phyloP scores from a whole-genome alignment of 208 protist genomes.

The Trichomonas tenax region DNA sequence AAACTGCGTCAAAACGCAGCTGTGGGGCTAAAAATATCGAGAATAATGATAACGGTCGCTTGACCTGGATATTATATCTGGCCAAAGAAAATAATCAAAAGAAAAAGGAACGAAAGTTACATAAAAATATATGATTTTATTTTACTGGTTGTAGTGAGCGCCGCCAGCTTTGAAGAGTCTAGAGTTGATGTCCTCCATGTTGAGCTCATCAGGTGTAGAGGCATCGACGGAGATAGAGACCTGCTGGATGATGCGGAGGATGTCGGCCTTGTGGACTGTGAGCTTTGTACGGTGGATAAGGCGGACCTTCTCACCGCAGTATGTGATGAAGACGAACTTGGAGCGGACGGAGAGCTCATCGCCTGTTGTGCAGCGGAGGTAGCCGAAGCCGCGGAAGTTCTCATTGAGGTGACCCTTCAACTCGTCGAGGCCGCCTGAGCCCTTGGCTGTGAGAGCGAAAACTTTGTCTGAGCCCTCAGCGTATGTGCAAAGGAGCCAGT shows the following conservation, averaged over 20 bases:
- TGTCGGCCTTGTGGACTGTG: not conserved
- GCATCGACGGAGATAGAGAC: not conserved
- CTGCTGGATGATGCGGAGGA: not conserved
- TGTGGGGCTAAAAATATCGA: too few species aligned
- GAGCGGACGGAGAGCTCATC: not conserved
- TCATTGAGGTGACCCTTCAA: not conserved
- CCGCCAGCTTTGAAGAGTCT: not conserved
- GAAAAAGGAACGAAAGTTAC: not conserved
- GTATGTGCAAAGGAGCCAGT: not conserved
- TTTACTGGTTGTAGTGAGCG: not conserved
- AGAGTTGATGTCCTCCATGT: not conserved
- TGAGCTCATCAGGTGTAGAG: not conserved
- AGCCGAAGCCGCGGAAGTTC: not conserved
- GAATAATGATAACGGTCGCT: too few species aligned
- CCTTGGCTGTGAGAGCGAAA: not conserved
- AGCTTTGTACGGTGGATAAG: not conserved
- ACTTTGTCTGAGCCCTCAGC: not conserved
- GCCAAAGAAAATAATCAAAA: too few species aligned
- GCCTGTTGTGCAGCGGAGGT: not conserved
- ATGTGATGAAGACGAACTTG: constrained; percentile 12
- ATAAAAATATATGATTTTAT: not conserved
- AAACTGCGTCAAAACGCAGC: too few species aligned
- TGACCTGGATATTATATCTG: too few species aligned
- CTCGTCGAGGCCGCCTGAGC: not conserved
- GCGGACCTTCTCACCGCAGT: not conserved